Percentiles rank a stretch among this genome's conserved stretches.
phyloP scores from a whole-genome alignment of 2,329 filamentous ascomycete genomes.

The Xylaria sp. region DNA sequence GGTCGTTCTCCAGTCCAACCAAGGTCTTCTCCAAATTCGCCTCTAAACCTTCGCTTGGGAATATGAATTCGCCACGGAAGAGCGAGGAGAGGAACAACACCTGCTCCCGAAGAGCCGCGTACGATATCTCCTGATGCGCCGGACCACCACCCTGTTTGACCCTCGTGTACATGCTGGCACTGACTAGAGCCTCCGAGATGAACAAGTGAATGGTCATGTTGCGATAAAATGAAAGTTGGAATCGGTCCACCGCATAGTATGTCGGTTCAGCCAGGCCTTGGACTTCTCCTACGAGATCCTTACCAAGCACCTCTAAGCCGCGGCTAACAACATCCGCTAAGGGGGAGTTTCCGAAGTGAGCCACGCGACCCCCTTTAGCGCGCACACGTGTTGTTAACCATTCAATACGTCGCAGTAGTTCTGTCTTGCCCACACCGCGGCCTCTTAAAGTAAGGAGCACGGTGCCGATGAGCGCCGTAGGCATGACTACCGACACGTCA shows the following conservation, averaged over 20 bases:
- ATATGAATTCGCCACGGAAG: constrained; percentile 97
- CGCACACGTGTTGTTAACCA: constrained; percentile 86
- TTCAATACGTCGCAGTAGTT: constrained; percentile 83
- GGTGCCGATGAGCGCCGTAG: constrained; percentile 92
- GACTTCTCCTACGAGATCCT: constrained; percentile 82
- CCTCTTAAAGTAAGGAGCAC: constrained; percentile 90
- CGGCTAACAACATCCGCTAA: constrained; percentile 85
- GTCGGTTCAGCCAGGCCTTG: constrained; percentile 86
- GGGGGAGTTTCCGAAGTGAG: constrained; percentile 84
- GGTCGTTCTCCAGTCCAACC: constrained; percentile 75
- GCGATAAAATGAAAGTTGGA: constrained; percentile 96
- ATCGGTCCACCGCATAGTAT: constrained; percentile 92
- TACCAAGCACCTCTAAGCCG: constrained; percentile 88
- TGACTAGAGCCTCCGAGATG: constrained; percentile 89
- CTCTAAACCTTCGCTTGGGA: constrained; percentile 82
- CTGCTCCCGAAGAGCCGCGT: constrained; percentile 74
- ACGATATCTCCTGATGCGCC: constrained; percentile 77
- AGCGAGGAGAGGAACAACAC: constrained; percentile 90
- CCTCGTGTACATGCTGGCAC: constrained; percentile 85
- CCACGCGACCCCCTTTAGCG: constrained; percentile 87
- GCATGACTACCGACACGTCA: constrained; percentile 95
- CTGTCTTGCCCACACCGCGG: constrained; percentile 85
- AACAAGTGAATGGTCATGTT: constrained; percentile 99
- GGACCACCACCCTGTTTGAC: constrained; percentile 92
- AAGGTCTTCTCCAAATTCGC: constrained; percentile 83